Evolutionary conservation across 139 green algal species (phyloP).

Genomic region (Chlamydomonas sp.): DNA sequence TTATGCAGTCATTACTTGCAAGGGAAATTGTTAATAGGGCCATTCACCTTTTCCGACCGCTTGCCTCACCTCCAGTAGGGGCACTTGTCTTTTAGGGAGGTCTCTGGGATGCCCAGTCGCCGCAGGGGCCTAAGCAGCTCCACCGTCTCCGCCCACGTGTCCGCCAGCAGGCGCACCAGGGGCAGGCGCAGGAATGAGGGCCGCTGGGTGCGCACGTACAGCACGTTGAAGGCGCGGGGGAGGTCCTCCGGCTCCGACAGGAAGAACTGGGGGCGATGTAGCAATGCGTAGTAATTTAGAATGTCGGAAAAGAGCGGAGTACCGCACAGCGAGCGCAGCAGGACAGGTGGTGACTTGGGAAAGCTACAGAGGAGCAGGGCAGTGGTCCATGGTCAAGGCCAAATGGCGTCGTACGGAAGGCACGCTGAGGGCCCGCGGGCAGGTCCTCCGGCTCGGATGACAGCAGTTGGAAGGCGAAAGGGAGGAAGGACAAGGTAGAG

Average conservation of each 20-base stretch:
- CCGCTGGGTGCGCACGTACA: conserved; percentile 51
- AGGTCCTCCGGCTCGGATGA: too few relatives aligned
- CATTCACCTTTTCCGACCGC: background rate
- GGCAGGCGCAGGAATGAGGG: conserved; percentile 30
- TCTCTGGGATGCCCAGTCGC: conserved; percentile 54
- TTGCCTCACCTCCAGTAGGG: conserved; percentile 1
- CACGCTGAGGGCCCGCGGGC: too few relatives aligned
- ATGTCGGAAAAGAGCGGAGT: too few relatives aligned
- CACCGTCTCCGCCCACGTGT: conserved; percentile 45
- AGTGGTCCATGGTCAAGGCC: too few relatives aligned
- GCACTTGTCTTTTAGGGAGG: conserved; percentile 49
- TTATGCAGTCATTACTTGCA: too few relatives aligned
- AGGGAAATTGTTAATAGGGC: background rate
- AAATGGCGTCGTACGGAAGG: too few relatives aligned
- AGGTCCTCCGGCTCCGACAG: conserved; percentile 33
- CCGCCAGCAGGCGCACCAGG: conserved; percentile 21
- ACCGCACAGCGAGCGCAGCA: too few relatives aligned
- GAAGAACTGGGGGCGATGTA: background rate
- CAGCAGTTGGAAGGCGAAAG: too few relatives aligned
- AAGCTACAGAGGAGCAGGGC: too few relatives aligned
- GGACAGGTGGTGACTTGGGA: too few relatives aligned
- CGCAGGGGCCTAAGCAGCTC: conserved; percentile 47
- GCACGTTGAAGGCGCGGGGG: conserved; percentile 52
- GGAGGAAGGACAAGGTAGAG: too few relatives aligned
- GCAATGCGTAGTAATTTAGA: too few relatives aligned